These are phyloP conservation scores for Ophiocordyceps unilateralis DNA, from an alignment of 2,329 filamentous ascomycete genomes.

Conservation along the genomic window DNA sequence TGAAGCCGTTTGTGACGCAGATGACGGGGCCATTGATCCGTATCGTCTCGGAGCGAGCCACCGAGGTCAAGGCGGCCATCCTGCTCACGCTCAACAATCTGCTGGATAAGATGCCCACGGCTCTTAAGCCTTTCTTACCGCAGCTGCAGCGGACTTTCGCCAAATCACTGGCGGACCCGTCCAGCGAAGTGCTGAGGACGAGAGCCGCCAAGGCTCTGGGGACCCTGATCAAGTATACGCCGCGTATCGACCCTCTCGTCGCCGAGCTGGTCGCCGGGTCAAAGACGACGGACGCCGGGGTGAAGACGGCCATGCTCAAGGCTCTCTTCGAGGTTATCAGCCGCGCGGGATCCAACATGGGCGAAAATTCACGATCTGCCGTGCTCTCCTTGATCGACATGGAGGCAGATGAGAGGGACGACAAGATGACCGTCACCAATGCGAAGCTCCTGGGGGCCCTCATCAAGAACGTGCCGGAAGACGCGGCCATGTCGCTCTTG, in stretches of 20 bases:
- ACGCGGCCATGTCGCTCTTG: slow-evolving; percentile 41
- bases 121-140: slow-evolving; percentile 90
- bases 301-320: slow-evolving; percentile 92
- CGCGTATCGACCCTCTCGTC: slow-evolving; percentile 87
- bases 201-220: slow-evolving; percentile 87
- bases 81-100: slow-evolving; percentile 87
- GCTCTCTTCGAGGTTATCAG: slow-evolving; percentile 91
- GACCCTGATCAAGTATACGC: slow-evolving; percentile 88
- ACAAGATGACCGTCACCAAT: slow-evolving; percentile 72
- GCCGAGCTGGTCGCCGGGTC: slow-evolving; percentile 86
- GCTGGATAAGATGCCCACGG: slow-evolving; percentile 87
- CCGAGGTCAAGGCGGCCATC: slow-evolving; percentile 91
- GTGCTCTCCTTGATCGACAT: slow-evolving; percentile 79
- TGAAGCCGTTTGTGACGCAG: slow-evolving; percentile 92
- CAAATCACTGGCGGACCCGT: slow-evolving; percentile 82
- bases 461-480: slow-evolving; percentile 65
- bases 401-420: slow-evolving; percentile 58
- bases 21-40: slow-evolving; percentile 95
- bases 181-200: slow-evolving; percentile 72
- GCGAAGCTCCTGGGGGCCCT: slow-evolving; percentile 79
- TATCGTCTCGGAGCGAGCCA: slow-evolving; percentile 90
- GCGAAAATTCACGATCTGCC: slow-evolving; percentile 69
- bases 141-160: slow-evolving; percentile 95
- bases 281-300: slow-evolving; percentile 69
- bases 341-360: slow-evolving; percentile 91